Evolutionary conservation across 306 rosid species (phyloP), one percentile per base, ranked within the genome.

Genomic region (Datisca glomerata): DNA sequence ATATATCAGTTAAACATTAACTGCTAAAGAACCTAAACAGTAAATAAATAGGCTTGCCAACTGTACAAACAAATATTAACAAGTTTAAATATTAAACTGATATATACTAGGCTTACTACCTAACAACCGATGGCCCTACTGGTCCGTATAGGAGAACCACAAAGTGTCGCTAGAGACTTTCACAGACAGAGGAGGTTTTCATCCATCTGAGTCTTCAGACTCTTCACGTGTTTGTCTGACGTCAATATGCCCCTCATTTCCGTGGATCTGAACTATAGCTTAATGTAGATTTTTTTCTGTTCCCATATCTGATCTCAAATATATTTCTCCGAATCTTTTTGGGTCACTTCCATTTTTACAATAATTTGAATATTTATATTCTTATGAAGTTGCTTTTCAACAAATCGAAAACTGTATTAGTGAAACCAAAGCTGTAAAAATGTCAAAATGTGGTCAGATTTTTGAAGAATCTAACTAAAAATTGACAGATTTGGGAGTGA

Each of bases 81-180:
- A n/a, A n/a, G n/a, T n/a, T n/a, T n/a, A n/a, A n/a, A n/a, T n/a
- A n/a, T n/a, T n/a, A n/a, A n/a, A n/a, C n/a, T n/a, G n/a, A n/a
- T n/a, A n/a, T n/a, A n/a, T n/a, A n/a, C n/a, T n/a, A n/a, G n/a
- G n/a, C n/a, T n/a, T n/a, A n/a, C n/a, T n/a, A n/a, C n/a, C n/a
- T n/a, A n/a, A n/a, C n/a, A n/a, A n/a, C 4, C 87, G 91, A 69
- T 85, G 98, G 2, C 98, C 98, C 41, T 71, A 92, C 47, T 65
- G 68, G 69, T 91, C 80, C 0, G 54, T 27, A 71, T 91, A 91
- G 0, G 60, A 20, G 20, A 85, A 91, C 35, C 28, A 37, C 0
- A 92, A 70, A 0, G 98, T 80, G 58, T 85, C 74, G 28, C 74
- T 37, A 11, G 98, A 91, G 29, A 91, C 63, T 35, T 49, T 73